Conservation (phyloP, 257 asterid genomes). For the Solanum habrochaites region DNA sequence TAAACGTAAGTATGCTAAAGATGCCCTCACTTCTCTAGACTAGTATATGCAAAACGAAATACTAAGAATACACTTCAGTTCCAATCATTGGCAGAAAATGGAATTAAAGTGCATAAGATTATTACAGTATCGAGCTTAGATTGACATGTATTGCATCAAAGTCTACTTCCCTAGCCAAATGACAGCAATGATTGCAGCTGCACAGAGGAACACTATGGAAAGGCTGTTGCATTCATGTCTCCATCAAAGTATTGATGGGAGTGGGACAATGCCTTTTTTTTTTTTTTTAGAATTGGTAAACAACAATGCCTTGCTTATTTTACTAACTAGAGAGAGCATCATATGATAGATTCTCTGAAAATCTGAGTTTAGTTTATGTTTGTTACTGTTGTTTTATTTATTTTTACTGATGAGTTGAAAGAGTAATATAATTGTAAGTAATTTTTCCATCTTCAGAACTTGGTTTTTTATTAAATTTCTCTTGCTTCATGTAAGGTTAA, state of each 20-base stretch:
- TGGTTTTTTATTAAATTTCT: neutral
- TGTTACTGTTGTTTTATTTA: neutral
- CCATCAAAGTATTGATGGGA: neutral
- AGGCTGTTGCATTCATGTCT: neutral
- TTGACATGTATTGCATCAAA: no score
- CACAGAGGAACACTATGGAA: neutral
- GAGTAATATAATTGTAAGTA: neutral
- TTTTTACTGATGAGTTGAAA: neutral
- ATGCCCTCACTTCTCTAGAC: neutral
- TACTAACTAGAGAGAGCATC: neutral
- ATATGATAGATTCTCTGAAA: neutral
- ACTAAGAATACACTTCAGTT: neutral
- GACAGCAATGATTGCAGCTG: neutral
- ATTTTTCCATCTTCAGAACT: neutral
- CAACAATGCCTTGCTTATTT: neutral
- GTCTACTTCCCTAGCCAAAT: neutral
- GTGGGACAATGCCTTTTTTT: neutral
- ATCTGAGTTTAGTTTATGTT: neutral
- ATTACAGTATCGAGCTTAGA: no score
- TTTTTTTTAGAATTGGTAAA: no score
- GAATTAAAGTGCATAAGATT: no score
- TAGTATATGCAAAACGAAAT: neutral
- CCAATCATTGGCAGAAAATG: no score
- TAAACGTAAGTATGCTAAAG: neutral
- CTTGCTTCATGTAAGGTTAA: constrained; percentile 45